phyloP scores from a whole-genome alignment of 805 yeast species.

The Schwanniomyces sp. region DNA sequence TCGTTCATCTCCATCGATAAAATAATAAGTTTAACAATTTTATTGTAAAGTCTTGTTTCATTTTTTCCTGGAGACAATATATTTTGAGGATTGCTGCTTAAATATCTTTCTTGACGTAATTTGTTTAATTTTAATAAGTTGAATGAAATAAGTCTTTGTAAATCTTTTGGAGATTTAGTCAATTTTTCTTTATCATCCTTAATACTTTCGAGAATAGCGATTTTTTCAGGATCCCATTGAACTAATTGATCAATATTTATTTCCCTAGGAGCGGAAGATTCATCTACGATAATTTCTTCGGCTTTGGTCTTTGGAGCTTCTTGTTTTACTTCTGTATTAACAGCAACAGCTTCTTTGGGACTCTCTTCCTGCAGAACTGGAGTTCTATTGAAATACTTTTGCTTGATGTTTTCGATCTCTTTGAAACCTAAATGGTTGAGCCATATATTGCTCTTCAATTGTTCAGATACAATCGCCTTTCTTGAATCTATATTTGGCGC shows the following conservation, averaged over 20 bases:
- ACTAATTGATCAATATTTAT: slow-evolving; percentile 32
- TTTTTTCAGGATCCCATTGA: slow-evolving; percentile 35
- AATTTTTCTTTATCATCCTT: slow-evolving; percentile 22
- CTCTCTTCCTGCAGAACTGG: slow-evolving; percentile 3
- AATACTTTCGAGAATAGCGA: slow-evolving; percentile 21
- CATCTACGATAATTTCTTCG: background rate
- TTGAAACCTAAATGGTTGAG: slow-evolving; percentile 37
- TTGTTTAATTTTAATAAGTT: slow-evolving; percentile 34
- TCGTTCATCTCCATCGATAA: slow-evolving; percentile 31
- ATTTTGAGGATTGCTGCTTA: slow-evolving; percentile 24
- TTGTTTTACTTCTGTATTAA: background rate
- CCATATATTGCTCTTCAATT: slow-evolving; percentile 36
- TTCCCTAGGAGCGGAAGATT: slow-evolving; percentile 6
- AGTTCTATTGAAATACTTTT: slow-evolving; percentile 9
- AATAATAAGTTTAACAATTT: slow-evolving; percentile 27
- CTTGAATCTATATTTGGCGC: slow-evolving; percentile 38
- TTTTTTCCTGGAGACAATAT: slow-evolving; percentile 23
- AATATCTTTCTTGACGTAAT: slow-evolving; percentile 40
- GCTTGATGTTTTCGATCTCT: slow-evolving; percentile 26
- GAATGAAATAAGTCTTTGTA: slow-evolving; percentile 35
- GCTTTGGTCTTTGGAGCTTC: background rate
- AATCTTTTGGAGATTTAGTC: slow-evolving; percentile 22
- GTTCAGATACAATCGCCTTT: slow-evolving; percentile 30
- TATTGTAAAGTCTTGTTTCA: slow-evolving; percentile 30
- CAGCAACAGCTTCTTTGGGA: background rate